phyloP scores from a whole-genome alignment of 495 filamentous ascomycete species.

The Bathelium albidoporum region DNA sequence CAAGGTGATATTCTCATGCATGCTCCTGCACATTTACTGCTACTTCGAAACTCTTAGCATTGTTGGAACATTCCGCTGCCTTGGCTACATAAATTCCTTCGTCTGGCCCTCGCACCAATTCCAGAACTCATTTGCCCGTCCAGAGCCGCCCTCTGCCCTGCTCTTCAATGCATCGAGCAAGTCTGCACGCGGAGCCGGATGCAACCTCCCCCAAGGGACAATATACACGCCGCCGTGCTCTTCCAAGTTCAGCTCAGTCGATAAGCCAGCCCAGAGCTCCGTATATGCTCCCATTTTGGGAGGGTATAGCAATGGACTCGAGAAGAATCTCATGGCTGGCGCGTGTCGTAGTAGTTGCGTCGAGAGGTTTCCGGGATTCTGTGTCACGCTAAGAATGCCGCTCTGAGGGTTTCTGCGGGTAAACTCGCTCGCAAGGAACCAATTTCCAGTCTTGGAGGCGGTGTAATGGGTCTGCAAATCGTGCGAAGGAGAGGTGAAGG shows the following conservation, averaged over 20 bases:
- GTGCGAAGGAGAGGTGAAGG: background rate
- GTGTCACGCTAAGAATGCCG: background rate
- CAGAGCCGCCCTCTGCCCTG: slow-evolving; percentile 1
- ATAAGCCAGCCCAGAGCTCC: slow-evolving; percentile 37
- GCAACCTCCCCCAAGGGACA: slow-evolving; percentile 12
- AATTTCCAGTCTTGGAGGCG: slow-evolving; percentile 18
- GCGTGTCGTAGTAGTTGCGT: background rate
- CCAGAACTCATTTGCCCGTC: background rate
- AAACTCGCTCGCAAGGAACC: slow-evolving; percentile 14
- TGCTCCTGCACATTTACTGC: too few relatives aligned
- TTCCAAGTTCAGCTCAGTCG: slow-evolving; percentile 30
- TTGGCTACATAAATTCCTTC: too few relatives aligned
- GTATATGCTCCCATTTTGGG: slow-evolving; percentile 37
- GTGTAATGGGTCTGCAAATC: background rate
- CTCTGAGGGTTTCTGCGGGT: background rate
- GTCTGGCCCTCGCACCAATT: slow-evolving; percentile 4
- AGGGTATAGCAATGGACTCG: background rate
- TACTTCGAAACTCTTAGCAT: too few relatives aligned
- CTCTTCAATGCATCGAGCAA: background rate
- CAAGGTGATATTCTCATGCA: too few relatives aligned
- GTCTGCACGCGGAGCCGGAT: background rate
- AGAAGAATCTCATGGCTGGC: background rate
- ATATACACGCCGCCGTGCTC: slow-evolving; percentile 15
- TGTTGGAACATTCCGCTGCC: too few relatives aligned
- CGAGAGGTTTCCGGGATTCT: background rate